Conservation (phyloP, 768 basidiomycete species). For the Epithele typhae region DNA sequence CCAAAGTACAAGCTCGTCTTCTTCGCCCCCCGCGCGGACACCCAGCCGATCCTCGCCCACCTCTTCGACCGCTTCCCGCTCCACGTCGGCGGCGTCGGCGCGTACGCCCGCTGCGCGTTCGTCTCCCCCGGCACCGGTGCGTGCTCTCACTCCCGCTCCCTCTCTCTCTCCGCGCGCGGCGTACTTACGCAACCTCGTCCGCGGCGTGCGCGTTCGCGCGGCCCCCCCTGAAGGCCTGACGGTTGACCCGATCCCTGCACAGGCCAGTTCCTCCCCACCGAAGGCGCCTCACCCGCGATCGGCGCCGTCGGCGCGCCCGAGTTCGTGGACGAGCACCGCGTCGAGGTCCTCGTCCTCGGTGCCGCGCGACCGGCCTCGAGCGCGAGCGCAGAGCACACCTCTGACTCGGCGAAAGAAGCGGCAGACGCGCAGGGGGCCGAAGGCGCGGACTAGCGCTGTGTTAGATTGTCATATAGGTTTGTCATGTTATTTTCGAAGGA, state of each 20-base stretch:
- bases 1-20: constrained; percentile 49
- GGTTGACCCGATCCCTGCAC: too few species aligned
- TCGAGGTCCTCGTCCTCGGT: constrained; percentile 46
- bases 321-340: constrained; percentile 48
- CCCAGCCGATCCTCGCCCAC: constrained; percentile 37
- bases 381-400: not conserved
- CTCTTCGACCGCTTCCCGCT: constrained; percentile 43
- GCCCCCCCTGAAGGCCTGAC: too few species aligned
- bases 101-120: constrained; percentile 54
- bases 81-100: constrained; percentile 47
- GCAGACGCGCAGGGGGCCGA: constrained; percentile 5
- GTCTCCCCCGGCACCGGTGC: constrained; percentile 47
- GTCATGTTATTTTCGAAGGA: too few species aligned
- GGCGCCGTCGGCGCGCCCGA: constrained; percentile 41
- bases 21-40: constrained; percentile 42
- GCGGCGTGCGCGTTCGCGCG: too few species aligned
- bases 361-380: not conserved
- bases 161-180: too few species aligned
- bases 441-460: too few species aligned
- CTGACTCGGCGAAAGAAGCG: constrained; percentile 8
- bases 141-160: too few species aligned
- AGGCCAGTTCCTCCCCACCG: constrained; percentile 45
- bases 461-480: too few species aligned
- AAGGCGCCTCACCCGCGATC: constrained; percentile 41
- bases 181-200: too few species aligned